Percentiles rank a stretch among this genome's conserved stretches.
These are phyloP conservation scores for Dendrothele bispora DNA, from an alignment of 768 basidiomycete genomes.

Conservation along the genomic window DNA sequence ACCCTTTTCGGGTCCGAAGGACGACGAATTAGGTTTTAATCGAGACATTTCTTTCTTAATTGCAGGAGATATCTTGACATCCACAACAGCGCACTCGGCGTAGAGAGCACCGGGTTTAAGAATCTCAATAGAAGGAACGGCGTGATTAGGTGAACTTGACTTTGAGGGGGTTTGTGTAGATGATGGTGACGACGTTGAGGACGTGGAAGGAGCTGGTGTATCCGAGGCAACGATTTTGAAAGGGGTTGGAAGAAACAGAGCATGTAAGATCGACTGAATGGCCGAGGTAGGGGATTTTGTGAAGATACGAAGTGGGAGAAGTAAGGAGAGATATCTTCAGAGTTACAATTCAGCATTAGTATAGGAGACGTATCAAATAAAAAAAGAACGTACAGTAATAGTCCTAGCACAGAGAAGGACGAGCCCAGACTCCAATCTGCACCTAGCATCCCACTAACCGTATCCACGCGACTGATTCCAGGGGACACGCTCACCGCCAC, in stretches of 20 bases:
- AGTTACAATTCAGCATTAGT: conserved; percentile 3
- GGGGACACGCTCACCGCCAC: conserved; percentile 74
- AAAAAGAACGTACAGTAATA: conserved; percentile 46
- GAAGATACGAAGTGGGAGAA: conserved; percentile 66
- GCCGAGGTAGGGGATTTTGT: conserved; percentile 66
- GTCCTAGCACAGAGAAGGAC: conserved; percentile 40
- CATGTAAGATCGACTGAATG: conserved; percentile 79
- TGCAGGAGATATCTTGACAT: conserved; percentile 42
- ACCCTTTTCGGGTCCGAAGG: conserved; percentile 5
- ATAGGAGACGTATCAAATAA: conserved; percentile 31
- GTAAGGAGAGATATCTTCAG: conserved; percentile 61
- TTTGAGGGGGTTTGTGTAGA: neutral
- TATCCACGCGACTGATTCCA: conserved; percentile 73
- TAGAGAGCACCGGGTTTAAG: conserved; percentile 79
- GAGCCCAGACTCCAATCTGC: conserved; percentile 41
- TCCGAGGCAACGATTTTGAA: conserved; percentile 53
- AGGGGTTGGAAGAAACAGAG: conserved; percentile 78
- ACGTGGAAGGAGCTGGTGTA: conserved; percentile 9
- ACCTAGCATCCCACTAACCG: conserved; percentile 54
- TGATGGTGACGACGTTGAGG: conserved; percentile 8
- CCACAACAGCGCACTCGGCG: conserved; percentile 70
- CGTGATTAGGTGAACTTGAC: too few relatives aligned
- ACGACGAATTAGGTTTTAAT: conserved; percentile 21
- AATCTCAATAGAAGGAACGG: conserved; percentile 51
- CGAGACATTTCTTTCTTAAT: too few relatives aligned